Evolutionary conservation across 192 early-diverging fungal species (phyloP).

Genomic region (Backusella parvicylindrica): DNA sequence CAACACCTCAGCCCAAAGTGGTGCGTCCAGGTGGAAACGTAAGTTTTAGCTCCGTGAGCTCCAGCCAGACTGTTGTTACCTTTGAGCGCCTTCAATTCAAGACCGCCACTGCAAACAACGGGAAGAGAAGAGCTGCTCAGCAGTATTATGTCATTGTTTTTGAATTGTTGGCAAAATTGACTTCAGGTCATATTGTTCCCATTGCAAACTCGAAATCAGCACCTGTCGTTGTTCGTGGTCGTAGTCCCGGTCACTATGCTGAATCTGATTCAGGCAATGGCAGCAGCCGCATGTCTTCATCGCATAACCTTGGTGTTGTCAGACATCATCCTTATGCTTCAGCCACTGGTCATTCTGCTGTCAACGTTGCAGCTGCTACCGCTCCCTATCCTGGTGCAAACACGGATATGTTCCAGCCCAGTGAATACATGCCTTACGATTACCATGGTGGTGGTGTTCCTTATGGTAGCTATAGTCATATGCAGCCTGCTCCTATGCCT

Average conservation of each 20-base stretch:
- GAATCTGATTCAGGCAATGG: constrained; percentile 38
- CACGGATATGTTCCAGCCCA: constrained; percentile 4
- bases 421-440: constrained; percentile 10
- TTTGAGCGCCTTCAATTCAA: constrained; percentile 97
- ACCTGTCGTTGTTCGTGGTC: constrained; percentile 81
- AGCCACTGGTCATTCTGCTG: constrained; percentile 19
- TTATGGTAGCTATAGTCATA: neutral
- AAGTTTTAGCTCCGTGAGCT: constrained; percentile 21
- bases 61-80: constrained; percentile 51
- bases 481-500: neutral
- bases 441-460: neutral
- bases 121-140: constrained; percentile 82
- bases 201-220: constrained; percentile 70
- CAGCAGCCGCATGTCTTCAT: neutral
- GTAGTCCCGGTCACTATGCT: constrained; percentile 87
- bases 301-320: neutral
- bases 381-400: neutral
- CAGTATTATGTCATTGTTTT: constrained; percentile 81
- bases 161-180: constrained; percentile 68
- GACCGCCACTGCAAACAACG: constrained; percentile 89
- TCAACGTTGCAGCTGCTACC: constrained; percentile 13
- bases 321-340: constrained; percentile 4
- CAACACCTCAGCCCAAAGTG: constrained; percentile 43
- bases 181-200: constrained; percentile 43
- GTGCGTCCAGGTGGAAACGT: constrained; percentile 43